Base-by-base conservation (phyloP, 148 eudicot genomes). In the Silene conica region DNA sequence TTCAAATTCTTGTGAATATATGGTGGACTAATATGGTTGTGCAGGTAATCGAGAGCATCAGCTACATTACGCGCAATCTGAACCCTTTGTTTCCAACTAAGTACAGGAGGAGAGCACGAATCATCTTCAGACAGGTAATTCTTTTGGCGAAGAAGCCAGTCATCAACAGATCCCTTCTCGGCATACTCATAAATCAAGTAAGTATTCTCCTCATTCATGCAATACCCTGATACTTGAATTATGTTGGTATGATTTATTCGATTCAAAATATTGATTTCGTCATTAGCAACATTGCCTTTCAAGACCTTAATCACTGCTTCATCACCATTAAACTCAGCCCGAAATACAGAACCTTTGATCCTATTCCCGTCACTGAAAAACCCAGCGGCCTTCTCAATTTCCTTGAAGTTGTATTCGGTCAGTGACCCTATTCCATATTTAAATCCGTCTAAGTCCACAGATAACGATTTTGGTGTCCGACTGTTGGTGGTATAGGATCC, bases 1-100 rank as follows among this genome's bases (percentile, higher is more conserved):
- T 79, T 90, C 70, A 92, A 78, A 80, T 90, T 90, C 81, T 92
- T 90, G 83, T 92, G 96, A 25, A 92, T 80, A 72, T 86, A 90
- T 45, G 98, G 98, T 22, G 96, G 96, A 34, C 73, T 89, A 41
- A 85, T 69, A 58, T 86, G 90, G 84, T 89, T 86, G 74, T 92
- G 96, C 11, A 92, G 86, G 82, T 92, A 90, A 76, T 87, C 89
- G 60, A 92, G 71, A 9, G 88, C 96, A 62, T 89, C 93, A 0
- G 87, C 89, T 7, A 87, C 69, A 41, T 87, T 88, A 43, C 83
- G 82, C 8, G 92, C 96, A 55, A 92, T 85, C 73, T 84, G 93
- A 58, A 86, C 86, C 71, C 98, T 82, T 78, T 85, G 86, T 68
- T 82, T 92, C 93, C 98, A 92, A 4, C 75, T 75, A 16, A 92